Evolutionary conservation across 192 early-diverging fungal genomes (phyloP).

Genomic region (Funneliformis geosporum): DNA sequence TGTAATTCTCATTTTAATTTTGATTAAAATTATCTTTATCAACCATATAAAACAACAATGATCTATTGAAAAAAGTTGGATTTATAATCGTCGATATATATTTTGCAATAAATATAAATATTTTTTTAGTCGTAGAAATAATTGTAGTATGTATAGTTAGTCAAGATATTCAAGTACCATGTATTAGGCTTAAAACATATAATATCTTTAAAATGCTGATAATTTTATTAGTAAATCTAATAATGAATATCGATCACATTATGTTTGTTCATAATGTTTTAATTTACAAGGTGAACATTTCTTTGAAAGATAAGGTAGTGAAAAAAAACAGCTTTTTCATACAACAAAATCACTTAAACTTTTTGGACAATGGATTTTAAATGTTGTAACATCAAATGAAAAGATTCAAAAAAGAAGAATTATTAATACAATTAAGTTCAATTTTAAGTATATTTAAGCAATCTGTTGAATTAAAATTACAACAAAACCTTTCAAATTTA

Average conservation of each 20-base stretch:
- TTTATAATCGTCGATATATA: neutral
- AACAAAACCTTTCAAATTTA: neutral
- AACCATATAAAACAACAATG: neutral
- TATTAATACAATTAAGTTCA: constrained; percentile 2
- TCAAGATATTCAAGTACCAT: neutral
- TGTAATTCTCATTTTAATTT: neutral
- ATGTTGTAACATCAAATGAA: neutral
- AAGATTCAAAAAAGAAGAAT: neutral
- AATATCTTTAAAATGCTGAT: neutral
- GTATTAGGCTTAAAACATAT: neutral
- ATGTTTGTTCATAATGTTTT: constrained; percentile 11
- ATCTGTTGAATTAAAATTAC: neutral
- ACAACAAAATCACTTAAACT: constrained; percentile 4
- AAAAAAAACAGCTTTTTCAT: neutral
- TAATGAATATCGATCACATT: neutral
- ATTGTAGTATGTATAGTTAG: neutral
- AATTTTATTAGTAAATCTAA: neutral
- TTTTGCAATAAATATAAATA: constrained; percentile 14
- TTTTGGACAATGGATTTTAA: constrained; percentile 19
- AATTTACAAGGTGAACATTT: neutral
- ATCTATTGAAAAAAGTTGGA: neutral
- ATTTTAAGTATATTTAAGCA: constrained; percentile 8
- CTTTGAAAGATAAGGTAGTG: neutral
- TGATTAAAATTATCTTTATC: constrained; percentile 7
- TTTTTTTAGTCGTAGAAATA: neutral